A percentile compares a stretch with the other conserved stretches of the same genome.
These are phyloP conservation scores for Trypanosoma boissoni DNA, from an alignment of 208 protist genomes.

Conservation along the genomic window DNA sequence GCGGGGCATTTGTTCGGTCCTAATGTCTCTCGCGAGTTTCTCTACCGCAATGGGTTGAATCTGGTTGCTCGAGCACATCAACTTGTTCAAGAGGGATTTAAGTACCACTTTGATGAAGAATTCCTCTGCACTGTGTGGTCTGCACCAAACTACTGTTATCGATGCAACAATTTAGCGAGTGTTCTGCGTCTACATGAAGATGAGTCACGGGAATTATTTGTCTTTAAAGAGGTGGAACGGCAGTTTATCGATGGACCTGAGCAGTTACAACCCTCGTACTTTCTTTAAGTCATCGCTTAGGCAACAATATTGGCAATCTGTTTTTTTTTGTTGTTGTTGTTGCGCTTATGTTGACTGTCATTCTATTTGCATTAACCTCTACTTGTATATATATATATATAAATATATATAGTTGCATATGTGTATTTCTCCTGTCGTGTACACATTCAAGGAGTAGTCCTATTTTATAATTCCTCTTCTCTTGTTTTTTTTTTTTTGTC, in stretches of 20 bases:
- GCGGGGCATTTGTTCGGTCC: conserved; percentile 87
- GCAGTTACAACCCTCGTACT: conserved; percentile 53
- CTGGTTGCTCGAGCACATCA: conserved; percentile 90
- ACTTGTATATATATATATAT: conserved; percentile 4
- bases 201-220: conserved; percentile 78
- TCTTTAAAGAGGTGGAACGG: conserved; percentile 75
- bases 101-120: conserved; percentile 88
- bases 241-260: conserved; percentile 42
- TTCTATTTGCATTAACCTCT: conserved; percentile 1
- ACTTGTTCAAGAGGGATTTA: conserved; percentile 89
- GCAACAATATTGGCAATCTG: not conserved
- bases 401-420: not conserved
- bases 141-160: conserved; percentile 98
- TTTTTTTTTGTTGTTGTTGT: conserved; percentile 21
- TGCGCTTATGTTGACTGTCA: too few relatives aligned
- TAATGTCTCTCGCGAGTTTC: conserved; percentile 73
- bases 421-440: not conserved
- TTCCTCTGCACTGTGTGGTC: conserved; percentile 95
- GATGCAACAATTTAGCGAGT: conserved; percentile 95
- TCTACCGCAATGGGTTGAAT: conserved; percentile 77
- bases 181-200: conserved; percentile 92
- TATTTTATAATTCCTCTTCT: too few relatives aligned
- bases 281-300: conserved; percentile 34
- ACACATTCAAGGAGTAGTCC: too few relatives aligned
- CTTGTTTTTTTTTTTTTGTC: conserved; percentile 5